Evolutionary conservation across 1,139 yeast species (phyloP), one percentile per base, ranked within the genome.

Genomic region (Scheffersomyces parashehatae): DNA sequence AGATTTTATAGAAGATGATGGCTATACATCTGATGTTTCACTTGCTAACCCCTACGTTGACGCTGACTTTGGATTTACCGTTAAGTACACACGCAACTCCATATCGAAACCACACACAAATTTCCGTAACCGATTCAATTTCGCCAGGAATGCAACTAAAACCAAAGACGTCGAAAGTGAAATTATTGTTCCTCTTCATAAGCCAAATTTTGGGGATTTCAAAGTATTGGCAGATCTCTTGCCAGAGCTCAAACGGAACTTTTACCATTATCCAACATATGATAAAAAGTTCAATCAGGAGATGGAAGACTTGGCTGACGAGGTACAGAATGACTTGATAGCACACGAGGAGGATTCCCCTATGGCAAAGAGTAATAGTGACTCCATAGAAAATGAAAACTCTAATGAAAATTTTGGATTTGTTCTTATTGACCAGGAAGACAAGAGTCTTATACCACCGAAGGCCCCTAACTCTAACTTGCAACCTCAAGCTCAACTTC

Each of bases 31-130:
- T 0, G 79, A 73, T 48, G 63, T 78, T 1, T 79, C 84, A 0
- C 54, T 75, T 29, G 83, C 84, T 0, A 72, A 77, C 44, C 84
- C 85, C 0, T 72, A 70, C 39, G 58, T 76, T 11, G 67, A 77
- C 16, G 80, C 76, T 3, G 72, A 76, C 41, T 69, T 68, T 55
- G 82, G 77, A 0, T 85, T 83, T 53, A 67, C 70, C 5, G 67
- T 83, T 10, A 80, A 76, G 50, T 31, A 15, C 11, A 14, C 20
- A 14, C 10, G 20, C 24, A 24, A 20, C 10, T 43, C 53, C 29
- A 44, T 45, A 41, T 57, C 51, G 31, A 59, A 58, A 34, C 32
- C 35, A 11, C 30, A 32, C 13, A 29, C 15, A 24, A 62, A 62
- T 38, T 40, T 43, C 31, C 48, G 52, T 6, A 36, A 48, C 29